phyloP scores from a whole-genome alignment of 2,329 filamentous ascomycete species.

The Tolypocladium pustulatum region DNA sequence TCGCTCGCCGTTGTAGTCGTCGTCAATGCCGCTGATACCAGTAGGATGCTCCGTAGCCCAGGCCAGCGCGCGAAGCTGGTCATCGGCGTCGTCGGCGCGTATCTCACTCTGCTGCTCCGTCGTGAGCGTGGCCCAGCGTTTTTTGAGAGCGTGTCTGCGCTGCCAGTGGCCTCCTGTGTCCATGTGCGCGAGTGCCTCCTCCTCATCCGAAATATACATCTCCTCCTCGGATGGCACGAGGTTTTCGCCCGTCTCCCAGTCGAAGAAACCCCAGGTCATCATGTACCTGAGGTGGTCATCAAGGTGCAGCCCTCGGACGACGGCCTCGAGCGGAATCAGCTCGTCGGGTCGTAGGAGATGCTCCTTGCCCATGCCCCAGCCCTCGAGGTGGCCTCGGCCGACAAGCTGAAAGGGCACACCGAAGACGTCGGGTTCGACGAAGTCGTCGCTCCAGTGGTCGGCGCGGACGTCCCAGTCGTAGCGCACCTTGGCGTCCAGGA shows the following conservation, averaged over 20 bases:
- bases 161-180: slow-evolving; percentile 30
- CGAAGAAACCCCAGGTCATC: slow-evolving; percentile 52
- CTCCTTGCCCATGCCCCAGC: slow-evolving; percentile 37
- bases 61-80: slow-evolving; percentile 22
- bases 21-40: slow-evolving; percentile 3
- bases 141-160: slow-evolving; percentile 33
- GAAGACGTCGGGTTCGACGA: slow-evolving; percentile 24
- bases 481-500: slow-evolving; percentile 45
- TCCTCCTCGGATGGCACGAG: slow-evolving; percentile 38
- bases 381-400: slow-evolving; percentile 42
- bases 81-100: slow-evolving; percentile 22
- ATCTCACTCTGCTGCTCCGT: slow-evolving; percentile 26
- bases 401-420: slow-evolving; percentile 42
- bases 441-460: slow-evolving; percentile 11
- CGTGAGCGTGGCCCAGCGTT: slow-evolving; percentile 27
- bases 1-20: background rate
- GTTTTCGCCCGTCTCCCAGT: slow-evolving; percentile 40
- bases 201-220: slow-evolving; percentile 40
- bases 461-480: slow-evolving; percentile 41
- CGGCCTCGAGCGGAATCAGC: slow-evolving; percentile 45
- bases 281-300: slow-evolving; percentile 44
- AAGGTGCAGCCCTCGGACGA: slow-evolving; percentile 41
- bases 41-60: slow-evolving; percentile 16
- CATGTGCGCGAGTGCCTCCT: slow-evolving; percentile 19
- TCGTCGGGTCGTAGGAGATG: slow-evolving; percentile 48